A percentile compares a stretch with the other conserved stretches of the same genome.
These are phyloP conservation scores for Epichloe elymi DNA, from an alignment of 2,329 filamentous ascomycete species.

Conservation along the genomic window DNA sequence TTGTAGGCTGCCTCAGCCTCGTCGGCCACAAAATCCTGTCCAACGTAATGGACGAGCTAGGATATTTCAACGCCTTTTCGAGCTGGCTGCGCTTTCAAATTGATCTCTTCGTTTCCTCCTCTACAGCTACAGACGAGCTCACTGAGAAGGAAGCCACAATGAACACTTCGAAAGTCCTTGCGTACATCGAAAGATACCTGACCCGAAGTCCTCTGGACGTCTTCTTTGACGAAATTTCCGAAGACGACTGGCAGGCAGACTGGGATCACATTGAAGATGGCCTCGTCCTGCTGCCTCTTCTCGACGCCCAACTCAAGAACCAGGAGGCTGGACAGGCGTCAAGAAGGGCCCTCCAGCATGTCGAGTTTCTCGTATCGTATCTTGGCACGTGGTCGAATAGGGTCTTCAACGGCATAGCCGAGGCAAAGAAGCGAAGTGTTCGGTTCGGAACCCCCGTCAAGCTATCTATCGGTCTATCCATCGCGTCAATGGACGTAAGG, in stretches of 20 bases:
- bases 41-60: conserved; percentile 61
- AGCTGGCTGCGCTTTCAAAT: conserved; percentile 76
- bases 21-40: conserved; percentile 61
- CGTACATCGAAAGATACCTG: conserved; percentile 64
- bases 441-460: conserved; percentile 45
- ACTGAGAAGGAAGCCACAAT: conserved; percentile 66
- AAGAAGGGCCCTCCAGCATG: conserved; percentile 40
- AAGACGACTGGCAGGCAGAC: conserved; percentile 37
- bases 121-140: conserved; percentile 52
- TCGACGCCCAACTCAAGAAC: conserved; percentile 35
- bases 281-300: conserved; percentile 31
- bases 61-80: conserved; percentile 66
- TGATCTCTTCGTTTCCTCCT: conserved; percentile 56
- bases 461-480: conserved; percentile 30
- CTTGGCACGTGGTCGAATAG: conserved; percentile 43
- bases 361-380: conserved; percentile 51
- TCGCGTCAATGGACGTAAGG: conserved; percentile 41
- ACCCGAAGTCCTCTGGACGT: conserved; percentile 49
- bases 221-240: conserved; percentile 40
- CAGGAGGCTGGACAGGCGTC: conserved; percentile 31
- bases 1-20: conserved; percentile 61
- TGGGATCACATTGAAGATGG: conserved; percentile 31
- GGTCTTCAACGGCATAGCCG: conserved; percentile 55
- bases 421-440: conserved; percentile 55
- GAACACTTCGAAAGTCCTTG: conserved; percentile 58